Base-by-base conservation (phyloP, 257 asterid species). In the Leptodermis oblonga region DNA sequence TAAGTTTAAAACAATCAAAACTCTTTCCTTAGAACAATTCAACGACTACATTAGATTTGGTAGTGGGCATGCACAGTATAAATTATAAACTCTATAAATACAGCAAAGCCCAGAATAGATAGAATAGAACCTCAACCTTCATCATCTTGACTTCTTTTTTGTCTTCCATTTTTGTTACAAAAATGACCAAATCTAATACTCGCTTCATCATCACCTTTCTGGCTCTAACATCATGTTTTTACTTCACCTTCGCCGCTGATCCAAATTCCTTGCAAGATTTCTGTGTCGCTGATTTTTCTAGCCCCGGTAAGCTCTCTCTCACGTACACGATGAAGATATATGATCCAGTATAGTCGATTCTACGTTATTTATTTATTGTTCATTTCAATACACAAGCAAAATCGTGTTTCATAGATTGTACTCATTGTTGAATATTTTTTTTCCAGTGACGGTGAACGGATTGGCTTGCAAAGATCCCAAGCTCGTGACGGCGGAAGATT, bases 361-460 rank as follows among this genome's bases (percentile, higher is more conserved):
- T n/a, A n/a, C n/a, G n/a, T 39, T 39, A 39, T 10, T 39, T 39
- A 4, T 39, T 39, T 10, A 4, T 39, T 4, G 43, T 39, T 39
- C 54, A 48, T 20, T 15, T 48, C n/a, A 48, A 48, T 15, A 45
- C 18, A 1, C 1, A 13, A 45, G 17, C 17, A 20, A 45, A 45
- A 45, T n/a, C n/a, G n/a, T n/a, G n/a, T n/a, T n/a, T n/a, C n/a
- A n/a, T n/a, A n/a, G n/a, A n/a, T n/a, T n/a, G n/a, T n/a, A n/a
- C n/a, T n/a, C n/a, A n/a, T n/a, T 22, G 42, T 13, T 30, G 22
- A 30, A 59, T 23, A 1, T 0, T 15, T 14, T 30, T 66, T 66
- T 26, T n/a, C n/a, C 59, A 66, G 70, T 66, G 46, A 5, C 13
- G 60, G 45, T 66, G 46, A 66, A 66, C 20, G 70, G 70, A 37